Conservation (phyloP, 345 rosid genomes). For the Gossypium stocksii region DNA sequence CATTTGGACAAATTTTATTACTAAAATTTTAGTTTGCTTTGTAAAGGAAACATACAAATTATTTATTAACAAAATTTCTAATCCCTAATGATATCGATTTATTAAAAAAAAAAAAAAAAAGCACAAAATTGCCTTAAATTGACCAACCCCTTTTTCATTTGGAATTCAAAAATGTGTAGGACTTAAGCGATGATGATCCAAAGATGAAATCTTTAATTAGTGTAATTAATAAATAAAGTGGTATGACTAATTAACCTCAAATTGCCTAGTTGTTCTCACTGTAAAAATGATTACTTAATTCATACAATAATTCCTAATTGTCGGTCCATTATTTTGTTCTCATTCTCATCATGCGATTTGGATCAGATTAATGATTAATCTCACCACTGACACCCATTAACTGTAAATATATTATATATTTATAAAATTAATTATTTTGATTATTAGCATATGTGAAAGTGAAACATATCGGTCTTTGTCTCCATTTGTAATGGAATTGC, state of each 20-base stretch:
- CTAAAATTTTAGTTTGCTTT: too few relatives aligned
- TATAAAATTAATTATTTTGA: too few relatives aligned
- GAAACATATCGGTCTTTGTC: neutral
- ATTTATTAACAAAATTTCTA: neutral
- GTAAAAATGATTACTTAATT: neutral
- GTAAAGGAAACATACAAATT: neutral
- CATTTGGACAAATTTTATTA: too few relatives aligned
- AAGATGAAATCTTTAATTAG: neutral
- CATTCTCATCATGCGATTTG: neutral
- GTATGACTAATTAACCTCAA: conserved; percentile 1
- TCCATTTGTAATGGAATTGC: neutral
- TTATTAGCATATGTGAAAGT: neutral
- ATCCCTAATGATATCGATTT: neutral
- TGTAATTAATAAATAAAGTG: neutral
- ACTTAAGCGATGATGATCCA: neutral
- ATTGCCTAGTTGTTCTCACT: neutral
- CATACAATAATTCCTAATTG: neutral
- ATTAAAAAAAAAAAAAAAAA: neutral
- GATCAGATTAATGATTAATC: neutral
- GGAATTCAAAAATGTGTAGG: neutral
- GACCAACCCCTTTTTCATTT: neutral
- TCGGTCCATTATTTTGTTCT: neutral
- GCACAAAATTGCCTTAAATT: neutral
- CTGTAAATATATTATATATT: too few relatives aligned
- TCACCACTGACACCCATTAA: neutral